phyloP scores from a whole-genome alignment of 495 filamentous ascomycete species.

The Cercophora sp. region DNA sequence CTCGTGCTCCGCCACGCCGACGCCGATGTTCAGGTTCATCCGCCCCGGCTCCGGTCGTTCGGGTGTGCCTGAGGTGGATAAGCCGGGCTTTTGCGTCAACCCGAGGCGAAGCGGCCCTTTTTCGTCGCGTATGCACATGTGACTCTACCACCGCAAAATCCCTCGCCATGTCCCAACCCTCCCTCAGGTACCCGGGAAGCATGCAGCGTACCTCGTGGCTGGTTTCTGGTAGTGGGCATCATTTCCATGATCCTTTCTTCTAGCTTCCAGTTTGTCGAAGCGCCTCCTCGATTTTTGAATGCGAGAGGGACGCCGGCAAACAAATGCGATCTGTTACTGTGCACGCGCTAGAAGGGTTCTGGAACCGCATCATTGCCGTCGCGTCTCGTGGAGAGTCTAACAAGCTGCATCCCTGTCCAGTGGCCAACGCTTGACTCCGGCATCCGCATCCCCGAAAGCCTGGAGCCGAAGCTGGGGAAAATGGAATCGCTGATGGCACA shows the following conservation, averaged over 20 bases:
- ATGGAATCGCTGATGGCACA: too few relatives aligned
- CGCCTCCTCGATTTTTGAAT: too few relatives aligned
- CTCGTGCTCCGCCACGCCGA: too few relatives aligned
- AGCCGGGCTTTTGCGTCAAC: conserved; percentile 10
- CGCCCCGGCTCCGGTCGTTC: too few relatives aligned
- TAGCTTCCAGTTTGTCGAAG: too few relatives aligned
- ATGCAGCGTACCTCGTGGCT: too few relatives aligned
- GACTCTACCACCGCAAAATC: conserved; percentile 4
- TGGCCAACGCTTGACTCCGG: conserved; percentile 3
- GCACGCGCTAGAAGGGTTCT: conserved; percentile 5
- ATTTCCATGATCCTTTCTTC: too few relatives aligned
- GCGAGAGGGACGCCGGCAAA: too few relatives aligned
- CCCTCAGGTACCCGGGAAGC: conserved; percentile 14
- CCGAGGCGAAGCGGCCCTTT: conserved; percentile 22
- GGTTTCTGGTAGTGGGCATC: too few relatives aligned
- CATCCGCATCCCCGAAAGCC: not conserved
- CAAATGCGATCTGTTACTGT: too few relatives aligned
- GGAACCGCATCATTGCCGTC: conserved; percentile 3
- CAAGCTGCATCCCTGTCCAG: conserved; percentile 5
- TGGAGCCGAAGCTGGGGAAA: conserved; percentile 14
- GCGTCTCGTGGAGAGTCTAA: not conserved
- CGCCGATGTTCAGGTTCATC: too few relatives aligned
- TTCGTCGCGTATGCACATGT: conserved; percentile 18
- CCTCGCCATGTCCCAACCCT: not conserved
- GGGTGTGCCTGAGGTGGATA: conserved; percentile 3